phyloP scores from a whole-genome alignment of 1,139 yeast species.

The Blastobotrys serpentis region DNA sequence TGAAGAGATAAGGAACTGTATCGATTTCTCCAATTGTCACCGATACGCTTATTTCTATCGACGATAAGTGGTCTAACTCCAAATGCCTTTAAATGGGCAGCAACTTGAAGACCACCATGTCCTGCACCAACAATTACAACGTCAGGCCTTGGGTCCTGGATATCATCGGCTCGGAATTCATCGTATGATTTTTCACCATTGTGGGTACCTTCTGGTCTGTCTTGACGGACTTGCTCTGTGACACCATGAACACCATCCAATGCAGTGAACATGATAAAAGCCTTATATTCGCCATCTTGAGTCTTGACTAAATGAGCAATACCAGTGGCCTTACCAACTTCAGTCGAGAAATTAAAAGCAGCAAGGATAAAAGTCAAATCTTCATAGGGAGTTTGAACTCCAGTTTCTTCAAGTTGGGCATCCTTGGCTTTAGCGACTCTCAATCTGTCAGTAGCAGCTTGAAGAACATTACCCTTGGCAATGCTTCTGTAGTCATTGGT shows the following conservation, averaged over 20 bases:
- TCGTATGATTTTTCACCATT: conserved; percentile 37
- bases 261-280: conserved; percentile 39
- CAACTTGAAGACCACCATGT: conserved; percentile 45
- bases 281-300: conserved; percentile 37
- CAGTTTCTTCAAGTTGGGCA: conserved; percentile 17
- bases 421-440: conserved; percentile 16
- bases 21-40: conserved; percentile 49
- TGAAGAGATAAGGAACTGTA: conserved; percentile 47
- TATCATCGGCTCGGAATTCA: conserved; percentile 13
- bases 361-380: conserved; percentile 21
- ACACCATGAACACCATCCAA: conserved; percentile 40
- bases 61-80: conserved; percentile 43
- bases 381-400: conserved; percentile 23
- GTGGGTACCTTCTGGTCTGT: conserved; percentile 41
- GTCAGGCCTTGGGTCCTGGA: conserved; percentile 38
- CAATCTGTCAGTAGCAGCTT: conserved; percentile 26
- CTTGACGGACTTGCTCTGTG: conserved; percentile 39
- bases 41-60: conserved; percentile 41
- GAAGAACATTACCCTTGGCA: conserved; percentile 24
- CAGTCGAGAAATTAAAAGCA: conserved; percentile 20
- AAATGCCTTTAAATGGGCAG: conserved; percentile 44
- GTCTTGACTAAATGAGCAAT: conserved; percentile 20
- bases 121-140: conserved; percentile 49
- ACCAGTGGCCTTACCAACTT: conserved; percentile 20
- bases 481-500: conserved; percentile 27